Evolutionary conservation across 2,329 filamentous ascomycete genomes (phyloP).

Genomic region (Camillea tinctor): DNA sequence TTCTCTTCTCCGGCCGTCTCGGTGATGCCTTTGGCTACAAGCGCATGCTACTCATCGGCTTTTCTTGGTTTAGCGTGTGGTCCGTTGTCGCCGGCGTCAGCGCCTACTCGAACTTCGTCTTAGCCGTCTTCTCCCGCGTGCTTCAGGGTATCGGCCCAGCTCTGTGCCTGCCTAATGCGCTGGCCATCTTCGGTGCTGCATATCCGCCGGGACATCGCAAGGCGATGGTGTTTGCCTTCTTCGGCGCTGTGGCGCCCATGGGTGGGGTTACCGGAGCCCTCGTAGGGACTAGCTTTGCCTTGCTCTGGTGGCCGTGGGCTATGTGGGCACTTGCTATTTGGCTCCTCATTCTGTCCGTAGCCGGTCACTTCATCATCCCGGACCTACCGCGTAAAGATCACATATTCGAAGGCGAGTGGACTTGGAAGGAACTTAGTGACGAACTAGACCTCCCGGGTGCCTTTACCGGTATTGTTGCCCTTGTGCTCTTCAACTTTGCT

Average conservation of each 20-base stretch:
- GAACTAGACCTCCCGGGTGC: conserved; percentile 27
- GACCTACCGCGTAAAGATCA: conserved; percentile 19
- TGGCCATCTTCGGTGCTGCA: conserved; percentile 49
- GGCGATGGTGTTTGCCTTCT: conserved; percentile 30
- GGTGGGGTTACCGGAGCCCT: conserved; percentile 22
- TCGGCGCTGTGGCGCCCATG: conserved; percentile 28
- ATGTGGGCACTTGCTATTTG: conserved; percentile 24
- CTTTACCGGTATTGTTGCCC: conserved; percentile 44
- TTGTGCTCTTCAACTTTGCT: conserved; percentile 57
- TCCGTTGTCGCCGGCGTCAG: conserved; percentile 42
- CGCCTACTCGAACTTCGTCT: conserved; percentile 36
- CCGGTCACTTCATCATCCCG: conserved; percentile 24
- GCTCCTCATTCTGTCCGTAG: conserved; percentile 16
- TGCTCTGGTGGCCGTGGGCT: conserved; percentile 30
- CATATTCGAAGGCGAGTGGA: conserved; percentile 12
- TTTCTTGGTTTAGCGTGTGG: conserved; percentile 47
- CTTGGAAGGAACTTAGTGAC: conserved; percentile 13
- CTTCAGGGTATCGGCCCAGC: conserved; percentile 50
- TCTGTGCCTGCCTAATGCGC: conserved; percentile 50
- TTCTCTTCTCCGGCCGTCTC: conserved; percentile 47
- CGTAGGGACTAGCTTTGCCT: conserved; percentile 20
- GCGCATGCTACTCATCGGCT: conserved; percentile 45
- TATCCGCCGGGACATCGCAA: conserved; percentile 38
- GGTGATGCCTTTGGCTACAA: conserved; percentile 50
- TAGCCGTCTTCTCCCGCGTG: conserved; percentile 42